Base-by-base conservation (phyloP, 345 rosid species). In the Linum usitatissimum region DNA sequence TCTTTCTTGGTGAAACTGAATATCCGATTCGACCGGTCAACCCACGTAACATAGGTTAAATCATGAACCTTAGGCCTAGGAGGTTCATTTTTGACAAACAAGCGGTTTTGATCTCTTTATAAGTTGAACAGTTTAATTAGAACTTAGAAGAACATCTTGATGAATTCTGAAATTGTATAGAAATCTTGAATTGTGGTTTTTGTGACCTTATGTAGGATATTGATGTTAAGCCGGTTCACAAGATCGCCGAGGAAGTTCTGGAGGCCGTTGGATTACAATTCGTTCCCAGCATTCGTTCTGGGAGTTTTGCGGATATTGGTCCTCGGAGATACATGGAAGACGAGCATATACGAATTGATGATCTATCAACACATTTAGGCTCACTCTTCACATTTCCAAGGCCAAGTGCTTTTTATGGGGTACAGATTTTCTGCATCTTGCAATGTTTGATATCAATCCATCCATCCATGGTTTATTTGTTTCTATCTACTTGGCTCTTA, bases 331-430 rank as follows among this genome's bases (percentile, higher is more conserved):
- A 59, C 70, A 83, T 86, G 91, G 91, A 86, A 77, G 91, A 86
- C 63, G 88, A 83, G 61, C 86, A 86, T 61, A 60, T 86, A 71
- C 30, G 76, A 15, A 67, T 83, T 23, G 91, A 86, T 62, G 91
- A 86, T 73, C 69, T 86, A 53, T 75, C 79, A 28, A 30, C 75
- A 9, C 73, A 76, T 42, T 59, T 81, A 59, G 84, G 83, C 55
- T 57, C 82, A 13, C 68, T 66, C 34, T 81, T 71, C 63, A 76
- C 65, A 48, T 83, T 80, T 59, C 91, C 91, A 3, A 70, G 65
- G 60, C 91, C 91, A 3, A 73, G 78, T 68, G 86, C 88, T 53
- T 79, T 85, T 42, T 83, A 79, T 42, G 91, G 85, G 91, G 91
- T 83, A 76, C 28, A 23, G 57, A 28, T 71, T 18, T 30, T 48